Evolutionary conservation across 257 asterid species (phyloP).

Genomic region (Datura wrightii): DNA sequence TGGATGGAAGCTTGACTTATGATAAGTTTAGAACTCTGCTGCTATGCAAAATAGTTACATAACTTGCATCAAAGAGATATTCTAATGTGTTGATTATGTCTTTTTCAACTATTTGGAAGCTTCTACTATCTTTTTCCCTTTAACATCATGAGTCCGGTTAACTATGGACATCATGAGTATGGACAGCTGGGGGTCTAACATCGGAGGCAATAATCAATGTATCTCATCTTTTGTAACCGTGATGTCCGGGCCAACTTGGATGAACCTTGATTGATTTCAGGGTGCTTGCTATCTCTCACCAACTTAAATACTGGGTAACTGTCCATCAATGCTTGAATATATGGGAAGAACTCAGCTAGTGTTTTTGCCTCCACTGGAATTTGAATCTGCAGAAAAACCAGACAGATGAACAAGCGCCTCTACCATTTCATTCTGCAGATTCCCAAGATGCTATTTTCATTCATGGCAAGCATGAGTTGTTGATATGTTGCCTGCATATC

Average conservation of each 20-base stretch:
- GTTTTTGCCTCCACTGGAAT: not conserved
- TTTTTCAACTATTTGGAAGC: constrained; percentile 5
- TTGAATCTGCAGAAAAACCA: constrained; percentile 30
- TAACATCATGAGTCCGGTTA: not conserved
- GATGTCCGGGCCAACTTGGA: not conserved
- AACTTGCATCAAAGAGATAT: not conserved
- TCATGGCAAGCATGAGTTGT: constrained; percentile 96
- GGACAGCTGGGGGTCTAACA: not conserved
- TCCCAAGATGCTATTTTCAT: constrained; percentile 76
- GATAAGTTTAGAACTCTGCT: not conserved
- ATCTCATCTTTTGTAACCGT: not conserved
- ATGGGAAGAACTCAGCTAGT: not conserved
- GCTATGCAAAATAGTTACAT: not conserved
- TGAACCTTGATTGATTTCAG: not conserved
- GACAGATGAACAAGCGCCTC: constrained; percentile 32
- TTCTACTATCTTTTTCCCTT: not conserved
- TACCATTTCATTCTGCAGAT: constrained; percentile 99
- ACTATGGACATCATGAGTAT: not conserved
- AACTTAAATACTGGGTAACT: not conserved
- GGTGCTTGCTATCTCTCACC: not conserved
- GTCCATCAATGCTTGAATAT: not conserved
- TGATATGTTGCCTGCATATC: constrained; percentile 91
- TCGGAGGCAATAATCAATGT: not conserved
- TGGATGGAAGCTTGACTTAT: not conserved
- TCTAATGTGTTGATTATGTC: not conserved